These are phyloP conservation scores for Pyricularia pennisetigena DNA, from an alignment of 2,329 filamentous ascomycete genomes.

Conservation along the genomic window DNA sequence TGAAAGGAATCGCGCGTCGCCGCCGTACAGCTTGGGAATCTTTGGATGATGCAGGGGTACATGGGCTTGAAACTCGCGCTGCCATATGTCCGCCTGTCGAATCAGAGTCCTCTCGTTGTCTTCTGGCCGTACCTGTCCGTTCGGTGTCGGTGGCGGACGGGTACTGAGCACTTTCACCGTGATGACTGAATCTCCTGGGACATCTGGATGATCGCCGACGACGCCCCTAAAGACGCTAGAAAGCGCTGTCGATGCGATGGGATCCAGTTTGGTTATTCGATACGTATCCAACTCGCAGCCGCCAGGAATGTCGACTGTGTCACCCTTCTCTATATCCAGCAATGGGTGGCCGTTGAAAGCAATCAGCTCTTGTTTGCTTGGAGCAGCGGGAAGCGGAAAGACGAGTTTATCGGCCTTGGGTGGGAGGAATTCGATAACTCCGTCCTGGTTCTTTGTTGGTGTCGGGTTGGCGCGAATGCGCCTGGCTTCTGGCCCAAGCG, in stretches of 20 bases:
- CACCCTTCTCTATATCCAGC: conserved; percentile 37
- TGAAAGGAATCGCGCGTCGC: conserved; percentile 49
- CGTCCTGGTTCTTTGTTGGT: conserved; percentile 26
- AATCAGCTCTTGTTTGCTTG: conserved; percentile 31
- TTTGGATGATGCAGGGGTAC: conserved; percentile 44
- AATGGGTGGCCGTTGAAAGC: conserved; percentile 37
- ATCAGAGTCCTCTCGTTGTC: conserved; percentile 46
- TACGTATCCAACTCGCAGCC: conserved; percentile 43
- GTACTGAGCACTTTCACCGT: conserved; percentile 54
- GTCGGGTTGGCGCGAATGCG: conserved; percentile 28
- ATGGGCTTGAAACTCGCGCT: conserved; percentile 47
- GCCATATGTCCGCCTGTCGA: conserved; percentile 49
- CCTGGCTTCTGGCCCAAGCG: conserved; percentile 18
- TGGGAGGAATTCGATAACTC: conserved; percentile 45
- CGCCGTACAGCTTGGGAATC: conserved; percentile 48
- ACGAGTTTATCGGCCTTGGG: conserved; percentile 39
- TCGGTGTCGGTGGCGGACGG: conserved; percentile 19
- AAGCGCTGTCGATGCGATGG: conserved; percentile 44
- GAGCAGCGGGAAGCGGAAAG: conserved; percentile 37
- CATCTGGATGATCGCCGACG: conserved; percentile 34
- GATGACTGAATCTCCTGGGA: conserved; percentile 39
- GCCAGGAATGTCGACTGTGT: conserved; percentile 38
- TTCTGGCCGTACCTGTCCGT: conserved; percentile 31
- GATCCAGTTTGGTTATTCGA: conserved; percentile 42
- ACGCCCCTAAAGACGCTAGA: conserved; percentile 44